Conservation (phyloP, 305 asterid species). For the Fraxinus latifolia region DNA sequence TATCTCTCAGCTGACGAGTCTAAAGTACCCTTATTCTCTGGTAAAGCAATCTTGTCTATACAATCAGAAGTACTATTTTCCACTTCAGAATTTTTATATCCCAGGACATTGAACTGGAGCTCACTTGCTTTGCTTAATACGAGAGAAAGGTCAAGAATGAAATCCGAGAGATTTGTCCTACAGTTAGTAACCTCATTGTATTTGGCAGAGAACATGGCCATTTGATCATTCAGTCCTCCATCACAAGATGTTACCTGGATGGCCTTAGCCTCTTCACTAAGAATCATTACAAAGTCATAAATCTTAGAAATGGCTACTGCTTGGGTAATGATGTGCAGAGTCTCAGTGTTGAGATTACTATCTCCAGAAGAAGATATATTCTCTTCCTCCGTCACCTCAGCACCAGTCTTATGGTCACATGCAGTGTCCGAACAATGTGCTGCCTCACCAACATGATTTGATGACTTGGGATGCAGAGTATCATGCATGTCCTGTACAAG, state of each 20-base stretch:
- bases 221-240: slow-evolving; percentile 43
- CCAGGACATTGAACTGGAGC: slow-evolving; percentile 53
- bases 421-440: slow-evolving; percentile 28
- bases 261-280: slow-evolving; percentile 59
- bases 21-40: slow-evolving; percentile 54
- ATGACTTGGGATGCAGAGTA: slow-evolving; percentile 34
- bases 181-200: slow-evolving; percentile 47
- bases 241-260: slow-evolving; percentile 44
- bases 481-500: slow-evolving; percentile 61
- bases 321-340: slow-evolving; percentile 29
- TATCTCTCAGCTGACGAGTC: slow-evolving; percentile 42
- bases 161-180: slow-evolving; percentile 41
- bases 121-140: slow-evolving; percentile 52
- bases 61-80: slow-evolving; percentile 62
- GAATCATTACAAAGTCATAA: slow-evolving; percentile 48
- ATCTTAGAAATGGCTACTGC: slow-evolving; percentile 53
- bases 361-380: slow-evolving; percentile 28
- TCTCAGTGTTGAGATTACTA: slow-evolving; percentile 23
- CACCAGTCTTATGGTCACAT: slow-evolving; percentile 24
- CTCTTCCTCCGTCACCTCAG: slow-evolving; percentile 29
- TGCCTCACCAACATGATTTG: slow-evolving; percentile 28
- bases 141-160: slow-evolving; percentile 56
- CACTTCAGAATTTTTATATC: slow-evolving; percentile 54
- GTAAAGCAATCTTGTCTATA: slow-evolving; percentile 79
- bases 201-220: slow-evolving; percentile 51